A percentile compares a stretch with the other conserved stretches of the same genome.
Evolutionary conservation across 2,329 filamentous ascomycete genomes (phyloP).

Genomic region (Colletotrichum navitas): DNA sequence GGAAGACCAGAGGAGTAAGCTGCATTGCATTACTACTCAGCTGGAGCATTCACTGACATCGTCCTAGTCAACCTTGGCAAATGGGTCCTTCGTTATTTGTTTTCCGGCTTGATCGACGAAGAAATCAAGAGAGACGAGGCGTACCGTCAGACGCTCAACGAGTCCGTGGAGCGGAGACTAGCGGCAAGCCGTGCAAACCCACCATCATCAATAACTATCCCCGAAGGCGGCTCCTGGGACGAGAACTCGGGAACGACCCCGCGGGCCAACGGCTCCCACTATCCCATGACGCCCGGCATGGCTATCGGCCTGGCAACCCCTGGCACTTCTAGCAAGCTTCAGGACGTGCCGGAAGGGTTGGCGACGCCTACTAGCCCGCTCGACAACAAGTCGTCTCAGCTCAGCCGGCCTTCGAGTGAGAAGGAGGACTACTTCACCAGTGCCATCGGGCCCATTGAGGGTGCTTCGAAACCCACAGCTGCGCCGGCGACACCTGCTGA

Average conservation of each 20-base stretch:
- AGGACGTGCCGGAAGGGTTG: slow-evolving; percentile 62
- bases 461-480: slow-evolving; percentile 60
- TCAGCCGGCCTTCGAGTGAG: slow-evolving; percentile 72
- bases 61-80: slow-evolving; percentile 90
- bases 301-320: slow-evolving; percentile 84
- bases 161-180: slow-evolving; percentile 69
- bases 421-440: slow-evolving; percentile 84
- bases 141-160: slow-evolving; percentile 77
- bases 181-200: slow-evolving; percentile 68
- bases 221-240: slow-evolving; percentile 53
- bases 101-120: slow-evolving; percentile 89
- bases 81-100: slow-evolving; percentile 94
- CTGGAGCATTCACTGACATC: neutral
- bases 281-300: slow-evolving; percentile 78
- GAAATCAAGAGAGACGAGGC: slow-evolving; percentile 85
- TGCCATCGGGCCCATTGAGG: slow-evolving; percentile 63
- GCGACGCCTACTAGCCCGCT: slow-evolving; percentile 59
- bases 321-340: slow-evolving; percentile 54
- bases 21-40: neutral
- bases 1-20: slow-evolving; percentile 91
- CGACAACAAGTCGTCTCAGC: slow-evolving; percentile 68
- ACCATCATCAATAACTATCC: slow-evolving; percentile 69
- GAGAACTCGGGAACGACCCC: slow-evolving; percentile 63
- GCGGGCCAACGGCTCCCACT: slow-evolving; percentile 73
- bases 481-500: slow-evolving; percentile 62